Percentiles rank a stretch among this genome's conserved stretches.
phyloP scores from a whole-genome alignment of 2,329 filamentous ascomycete species.

The Mariannaea elegans region DNA sequence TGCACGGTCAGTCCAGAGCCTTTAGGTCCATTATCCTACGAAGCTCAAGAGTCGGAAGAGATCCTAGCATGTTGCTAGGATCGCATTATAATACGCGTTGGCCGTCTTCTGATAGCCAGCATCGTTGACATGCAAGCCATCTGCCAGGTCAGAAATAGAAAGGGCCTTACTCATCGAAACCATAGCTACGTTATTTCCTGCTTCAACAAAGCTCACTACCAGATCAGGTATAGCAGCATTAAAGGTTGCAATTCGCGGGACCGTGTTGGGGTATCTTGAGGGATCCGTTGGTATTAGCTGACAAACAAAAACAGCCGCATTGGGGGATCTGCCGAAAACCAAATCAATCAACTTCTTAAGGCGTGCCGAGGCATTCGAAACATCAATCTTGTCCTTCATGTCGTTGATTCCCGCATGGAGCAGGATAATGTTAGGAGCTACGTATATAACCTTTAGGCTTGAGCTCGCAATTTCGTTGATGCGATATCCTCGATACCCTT shows the following conservation, averaged over 20 bases:
- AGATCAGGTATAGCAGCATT: background rate
- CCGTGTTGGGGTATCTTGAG: too few relatives aligned
- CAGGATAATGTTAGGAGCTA: background rate
- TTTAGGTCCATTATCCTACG: background rate
- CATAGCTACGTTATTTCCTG: background rate
- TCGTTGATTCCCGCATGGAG: slow-evolving; percentile 15
- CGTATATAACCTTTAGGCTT: background rate
- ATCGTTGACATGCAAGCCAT: background rate
- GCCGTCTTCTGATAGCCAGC: slow-evolving; percentile 3
- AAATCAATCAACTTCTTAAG: slow-evolving; percentile 9
- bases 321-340: background rate
- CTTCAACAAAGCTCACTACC: background rate
- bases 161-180: background rate
- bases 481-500: background rate
- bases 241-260: background rate
- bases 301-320: background rate
- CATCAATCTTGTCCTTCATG: background rate
- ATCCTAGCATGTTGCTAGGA: background rate
- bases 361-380: background rate
- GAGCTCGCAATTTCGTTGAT: background rate
- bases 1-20: background rate
- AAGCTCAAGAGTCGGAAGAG: background rate
- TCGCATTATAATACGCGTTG: background rate
- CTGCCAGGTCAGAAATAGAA: background rate
- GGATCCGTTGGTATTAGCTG: background rate